Base-by-base conservation (phyloP, 192 early-diverging fungal genomes). In the Rhizoclosmatium sp. region DNA sequence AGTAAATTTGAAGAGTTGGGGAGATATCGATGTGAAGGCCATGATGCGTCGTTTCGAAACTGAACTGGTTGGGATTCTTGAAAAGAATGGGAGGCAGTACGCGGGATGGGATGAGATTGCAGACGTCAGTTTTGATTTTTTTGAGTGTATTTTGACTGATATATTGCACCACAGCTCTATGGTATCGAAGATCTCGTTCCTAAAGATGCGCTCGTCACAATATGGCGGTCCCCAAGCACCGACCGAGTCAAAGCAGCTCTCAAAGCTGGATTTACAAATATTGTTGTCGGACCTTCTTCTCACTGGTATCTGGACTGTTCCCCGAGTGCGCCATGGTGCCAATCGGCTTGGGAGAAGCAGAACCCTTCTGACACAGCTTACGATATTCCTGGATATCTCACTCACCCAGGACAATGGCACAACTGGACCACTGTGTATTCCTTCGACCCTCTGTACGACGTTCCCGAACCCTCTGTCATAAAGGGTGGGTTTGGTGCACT, bases 351-450 rank as follows among this genome's bases (percentile, higher is more conserved):
- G 7, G 75, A 56, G 58, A 12, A 47, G 16, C 3, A 19, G 9
- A 19, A 41, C 9, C 23, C 44, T 16, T 64, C 64, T 7, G 46
- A 41, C 41, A 4, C 61, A 16, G 48, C 47, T 51, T 65, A 67
- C 41, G n/a, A 65, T 42, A 61, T 75, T 47, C 59, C 72, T 14
- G 72, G 72, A 10, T 67, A 41, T 46, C 4, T 54, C 40, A 31
- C 21, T 1, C 23, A 56, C 64, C 67, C 67, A 12, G 77, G 77
- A 46, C 41, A 47, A 14, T 76, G 75, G 75, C 75, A 76, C 41
- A 78, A 75, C 4, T 84, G 83, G 83, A 23, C 21, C n/a, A 71
- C 41, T 3, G 75, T 84, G 4, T 84, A 84, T 64, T 19, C 47
- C 3, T 82, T 58, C 42, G 69, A 83, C 47, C 76, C 76, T 19